A percentile compares a stretch with the other conserved stretches of the same genome.
Evolutionary conservation across 495 filamentous ascomycete species (phyloP).

Genomic region (Podospora appendiculata): DNA sequence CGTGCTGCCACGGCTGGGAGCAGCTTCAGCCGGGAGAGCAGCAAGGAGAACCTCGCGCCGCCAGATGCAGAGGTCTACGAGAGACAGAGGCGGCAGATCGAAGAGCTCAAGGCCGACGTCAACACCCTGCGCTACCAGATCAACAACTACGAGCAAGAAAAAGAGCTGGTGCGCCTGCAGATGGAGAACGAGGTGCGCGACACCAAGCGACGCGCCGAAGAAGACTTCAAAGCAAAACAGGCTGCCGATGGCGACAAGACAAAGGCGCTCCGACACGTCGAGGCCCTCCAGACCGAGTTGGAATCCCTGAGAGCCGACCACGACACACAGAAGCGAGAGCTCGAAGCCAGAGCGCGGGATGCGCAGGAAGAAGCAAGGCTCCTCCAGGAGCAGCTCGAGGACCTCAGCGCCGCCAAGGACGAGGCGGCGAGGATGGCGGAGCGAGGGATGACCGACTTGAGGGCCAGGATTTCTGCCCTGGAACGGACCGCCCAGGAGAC

Average conservation of each 20-base stretch:
- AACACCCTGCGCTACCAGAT: constrained; percentile 46
- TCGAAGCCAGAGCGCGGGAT: constrained; percentile 65
- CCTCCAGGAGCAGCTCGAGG: constrained; percentile 70
- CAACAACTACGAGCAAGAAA: constrained; percentile 73
- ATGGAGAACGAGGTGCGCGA: constrained; percentile 80
- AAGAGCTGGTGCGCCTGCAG: constrained; percentile 64
- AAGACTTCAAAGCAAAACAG: constrained; percentile 77
- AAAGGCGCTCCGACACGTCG: constrained; percentile 62
- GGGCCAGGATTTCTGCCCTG: constrained; percentile 59
- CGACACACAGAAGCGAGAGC: constrained; percentile 48
- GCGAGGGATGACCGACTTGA: constrained; percentile 61
- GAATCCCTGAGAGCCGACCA: constrained; percentile 48
- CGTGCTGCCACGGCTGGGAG: constrained; percentile 16
- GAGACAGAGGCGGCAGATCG: constrained; percentile 38
- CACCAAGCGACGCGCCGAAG: constrained; percentile 63
- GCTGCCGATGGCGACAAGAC: constrained; percentile 61
- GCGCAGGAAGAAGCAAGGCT: constrained; percentile 64
- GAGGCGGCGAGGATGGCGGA: constrained; percentile 63
- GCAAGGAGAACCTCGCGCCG: constrained; percentile 42
- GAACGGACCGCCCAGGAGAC: constrained; percentile 63
- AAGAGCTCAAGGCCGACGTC: constrained; percentile 49
- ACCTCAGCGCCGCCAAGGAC: constrained; percentile 61
- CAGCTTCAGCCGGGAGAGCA: constrained; percentile 31
- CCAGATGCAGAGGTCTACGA: constrained; percentile 44
- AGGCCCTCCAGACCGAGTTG: constrained; percentile 61